A percentile compares a stretch with the other conserved stretches of the same genome.
These are phyloP conservation scores for Verticillium isaacii DNA, from an alignment of 2,329 filamentous ascomycete species.

Conservation along the genomic window DNA sequence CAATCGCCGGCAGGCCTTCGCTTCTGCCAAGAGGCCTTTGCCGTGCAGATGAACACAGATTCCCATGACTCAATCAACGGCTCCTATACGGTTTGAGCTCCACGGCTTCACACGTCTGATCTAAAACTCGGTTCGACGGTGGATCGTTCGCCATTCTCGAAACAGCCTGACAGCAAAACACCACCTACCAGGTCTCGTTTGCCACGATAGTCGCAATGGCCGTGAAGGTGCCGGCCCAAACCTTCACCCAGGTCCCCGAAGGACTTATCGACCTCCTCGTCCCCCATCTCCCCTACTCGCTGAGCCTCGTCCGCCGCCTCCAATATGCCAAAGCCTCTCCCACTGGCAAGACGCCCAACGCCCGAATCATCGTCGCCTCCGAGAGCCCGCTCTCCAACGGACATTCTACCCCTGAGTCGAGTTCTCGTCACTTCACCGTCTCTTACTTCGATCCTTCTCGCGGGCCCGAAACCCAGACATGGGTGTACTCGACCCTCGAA, in stretches of 20 bases:
- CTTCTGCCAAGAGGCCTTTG: too few relatives aligned
- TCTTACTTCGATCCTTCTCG: constrained; percentile 58
- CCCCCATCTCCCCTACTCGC: constrained; percentile 49
- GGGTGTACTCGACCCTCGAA: constrained; percentile 55
- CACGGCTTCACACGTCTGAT: too few relatives aligned
- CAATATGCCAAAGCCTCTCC: constrained; percentile 45
- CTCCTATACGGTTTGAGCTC: too few relatives aligned
- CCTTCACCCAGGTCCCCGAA: constrained; percentile 22
- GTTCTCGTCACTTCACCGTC: constrained; percentile 39
- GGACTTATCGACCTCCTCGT: constrained; percentile 42
- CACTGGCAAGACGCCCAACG: constrained; percentile 34
- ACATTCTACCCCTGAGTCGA: not conserved
- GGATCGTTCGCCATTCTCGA: too few relatives aligned
- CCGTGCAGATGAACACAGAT: too few relatives aligned
- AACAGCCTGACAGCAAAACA: not conserved
- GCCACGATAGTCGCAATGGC: not conserved
- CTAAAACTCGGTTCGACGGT: too few relatives aligned
- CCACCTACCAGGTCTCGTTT: not conserved
- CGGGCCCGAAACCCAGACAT: constrained; percentile 60
- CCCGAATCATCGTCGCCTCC: constrained; percentile 35
- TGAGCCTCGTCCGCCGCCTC: constrained; percentile 58
- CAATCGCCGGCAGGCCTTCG: not conserved
- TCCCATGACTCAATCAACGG: not conserved
- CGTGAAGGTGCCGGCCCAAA: not conserved
- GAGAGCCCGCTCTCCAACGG: not conserved